Base-by-base conservation (phyloP, 345 rosid genomes). In the Eucalyptus victrix region DNA sequence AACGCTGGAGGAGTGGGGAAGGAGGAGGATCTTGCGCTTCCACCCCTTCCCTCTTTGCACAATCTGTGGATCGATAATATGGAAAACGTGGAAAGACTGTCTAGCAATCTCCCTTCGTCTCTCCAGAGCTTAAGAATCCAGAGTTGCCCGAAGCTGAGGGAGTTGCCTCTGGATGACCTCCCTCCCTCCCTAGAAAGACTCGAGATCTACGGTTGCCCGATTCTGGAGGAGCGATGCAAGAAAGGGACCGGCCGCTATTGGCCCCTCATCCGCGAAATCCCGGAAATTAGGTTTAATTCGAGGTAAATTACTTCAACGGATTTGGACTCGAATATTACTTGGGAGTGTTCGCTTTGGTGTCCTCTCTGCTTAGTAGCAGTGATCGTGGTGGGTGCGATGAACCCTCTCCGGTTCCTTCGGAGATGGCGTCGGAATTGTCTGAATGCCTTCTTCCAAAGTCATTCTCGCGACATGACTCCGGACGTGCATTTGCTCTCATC, bases 141-240 rank as follows among this genome's bases (percentile, higher is more conserved):
- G 0, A 0, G 0, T 1, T 60, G 67, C 67, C 32, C 16, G 32
- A 26, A 60, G 67, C 67, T 60, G 67, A 60, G 67, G 7, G 7
- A 60, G 32, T 60, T 60, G 67, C 67, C 67, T 1, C 32, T 0
- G 32, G 32, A 60, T 60, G 67, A 1, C 7, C 67, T 60, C 67
- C 32, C 67, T 60, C 67, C 32, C 32, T 60, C 67, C 7, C 32
- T 58, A 2, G 0, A 0, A 58, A 0, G 0, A 0, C 7, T 58
- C 3, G 0, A 0, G 0, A 58, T 58, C n/a, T 0, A 0, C 0
- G 0, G 0, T 0, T 56, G 65, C 0, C 0, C 1, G 32, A 60
- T 26, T 26, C 32, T 60, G 4, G 16, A 12, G 67, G 67, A 60
- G 67, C n/a, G 67, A 60, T 60, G 67, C 67, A 28, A 6, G 67